Base-by-base conservation (phyloP, 2,329 filamentous ascomycete genomes). In the Beauveria australis region DNA sequence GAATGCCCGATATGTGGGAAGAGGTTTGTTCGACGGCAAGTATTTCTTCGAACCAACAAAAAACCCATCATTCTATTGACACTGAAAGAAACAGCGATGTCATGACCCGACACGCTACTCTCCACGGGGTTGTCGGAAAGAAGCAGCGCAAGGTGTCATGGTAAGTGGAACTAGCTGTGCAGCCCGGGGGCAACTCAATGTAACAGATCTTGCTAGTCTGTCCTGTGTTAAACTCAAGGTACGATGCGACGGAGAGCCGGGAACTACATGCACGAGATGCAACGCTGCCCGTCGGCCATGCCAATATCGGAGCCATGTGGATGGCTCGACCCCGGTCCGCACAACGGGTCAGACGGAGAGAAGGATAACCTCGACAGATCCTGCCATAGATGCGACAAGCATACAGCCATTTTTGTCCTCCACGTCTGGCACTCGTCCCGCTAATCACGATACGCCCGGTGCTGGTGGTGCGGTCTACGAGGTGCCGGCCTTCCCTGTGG, bases 1-100 rank as follows among this genome's bases (percentile, higher is more conserved):
- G 48, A 60, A 53, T 60, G 58, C 49, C 58, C 58, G 9, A 33
- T 33, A 37, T 60, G 58, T 12, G 49, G 40, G 12, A 60, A 60
- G 22, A 19, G 19, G 6, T 60, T 60, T 47, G 48, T 60, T 10
- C 58, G 58, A 41, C 53, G 58, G 58, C 26, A 53, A 46, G 48
- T 53, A 46, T 43, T 59, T 28, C 18, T 22, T 46, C 9, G 7
- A 28, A 9, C 28, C 28, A 9, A 28, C n/a, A 10, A 9, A 9
- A 33, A 37, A 4, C 0, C 8, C 12, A n/a, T 9, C 22, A 19
- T 52, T 19, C 6, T 22, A 14, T 19, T 49, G 16, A 52, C 48
- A 28, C 26, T 52, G n/a, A 8, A 43, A 18, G 22, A 10, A 33
- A 19, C 33, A 60, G 58, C 18, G 58, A 60, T 37, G 49, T 60